phyloP scores from a whole-genome alignment of 805 yeast genomes.

The Starmera dryadoides region DNA sequence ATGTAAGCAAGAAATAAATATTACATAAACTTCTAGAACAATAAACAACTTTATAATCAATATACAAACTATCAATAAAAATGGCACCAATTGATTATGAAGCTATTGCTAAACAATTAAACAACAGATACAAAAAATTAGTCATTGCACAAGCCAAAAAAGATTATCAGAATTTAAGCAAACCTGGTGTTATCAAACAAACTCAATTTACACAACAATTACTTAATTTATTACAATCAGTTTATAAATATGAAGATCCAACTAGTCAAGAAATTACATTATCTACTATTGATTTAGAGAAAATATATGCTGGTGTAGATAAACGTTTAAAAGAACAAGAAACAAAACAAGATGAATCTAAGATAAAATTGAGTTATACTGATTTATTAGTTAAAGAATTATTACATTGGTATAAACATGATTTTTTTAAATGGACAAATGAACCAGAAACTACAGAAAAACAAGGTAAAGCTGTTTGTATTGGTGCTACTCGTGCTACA shows the following conservation, averaged over 20 bases:
- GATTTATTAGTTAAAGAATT: constrained; percentile 54
- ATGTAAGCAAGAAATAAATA: no score
- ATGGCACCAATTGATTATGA: neutral
- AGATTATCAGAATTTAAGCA: neutral
- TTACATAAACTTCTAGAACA: no score
- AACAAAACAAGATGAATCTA: constrained; percentile 10
- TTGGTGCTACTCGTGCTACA: constrained; percentile 36
- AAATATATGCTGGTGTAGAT: constrained; percentile 57
- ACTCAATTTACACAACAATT: neutral
- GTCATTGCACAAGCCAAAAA: neutral
- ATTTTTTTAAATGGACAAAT: constrained; percentile 81
- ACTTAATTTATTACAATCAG: neutral
- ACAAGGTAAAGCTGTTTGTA: constrained; percentile 24
- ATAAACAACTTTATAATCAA: no score
- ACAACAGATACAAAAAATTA: neutral
- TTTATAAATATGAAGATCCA: constrained; percentile 13
- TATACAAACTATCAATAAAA: no score
- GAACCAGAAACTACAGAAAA: constrained; percentile 58
- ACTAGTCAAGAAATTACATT: constrained; percentile 34
- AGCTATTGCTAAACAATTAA: neutral
- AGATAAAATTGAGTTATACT: constrained; percentile 31
- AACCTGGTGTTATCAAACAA: neutral
- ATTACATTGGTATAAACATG: constrained; percentile 65
- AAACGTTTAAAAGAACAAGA: constrained; percentile 26
- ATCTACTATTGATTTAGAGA: constrained; percentile 53